phyloP scores from a whole-genome alignment of 768 basidiomycete species.

The Amanita polypyramis region DNA sequence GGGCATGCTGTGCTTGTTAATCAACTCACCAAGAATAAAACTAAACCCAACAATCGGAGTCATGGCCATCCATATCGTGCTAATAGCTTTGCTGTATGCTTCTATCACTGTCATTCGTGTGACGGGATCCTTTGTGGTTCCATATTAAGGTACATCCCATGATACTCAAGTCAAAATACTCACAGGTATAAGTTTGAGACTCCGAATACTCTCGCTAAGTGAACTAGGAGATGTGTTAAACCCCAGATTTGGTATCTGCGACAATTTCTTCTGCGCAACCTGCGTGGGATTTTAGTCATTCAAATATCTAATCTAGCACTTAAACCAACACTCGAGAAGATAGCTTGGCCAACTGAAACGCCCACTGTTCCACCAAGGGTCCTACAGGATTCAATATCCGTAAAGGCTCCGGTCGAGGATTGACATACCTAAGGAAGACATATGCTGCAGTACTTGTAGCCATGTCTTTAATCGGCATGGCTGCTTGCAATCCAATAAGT shows the following conservation, averaged over 20 bases:
- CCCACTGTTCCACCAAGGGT: slow-evolving; percentile 71
- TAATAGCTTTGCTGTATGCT: slow-evolving; percentile 54
- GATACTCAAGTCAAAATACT: slow-evolving; percentile 12
- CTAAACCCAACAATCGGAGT: slow-evolving; percentile 46
- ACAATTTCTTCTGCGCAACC: slow-evolving; percentile 28
- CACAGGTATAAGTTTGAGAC: slow-evolving; percentile 35
- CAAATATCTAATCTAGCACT: slow-evolving; percentile 1
- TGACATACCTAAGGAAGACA: slow-evolving; percentile 51
- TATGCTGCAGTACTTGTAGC: slow-evolving; percentile 69
- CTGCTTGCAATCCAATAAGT: slow-evolving; percentile 67
- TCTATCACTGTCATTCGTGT: slow-evolving; percentile 41
- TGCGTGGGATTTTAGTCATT: slow-evolving; percentile 7
- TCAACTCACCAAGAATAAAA: slow-evolving; percentile 36
- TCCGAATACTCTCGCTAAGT: slow-evolving; percentile 34
- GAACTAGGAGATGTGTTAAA: slow-evolving; percentile 29
- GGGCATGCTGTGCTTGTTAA: not conserved
- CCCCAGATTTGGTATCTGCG: slow-evolving; percentile 21
- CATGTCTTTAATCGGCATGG: slow-evolving; percentile 85
- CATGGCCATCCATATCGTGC: slow-evolving; percentile 53
- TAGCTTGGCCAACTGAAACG: slow-evolving; percentile 62
- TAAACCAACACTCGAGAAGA: slow-evolving; percentile 46
- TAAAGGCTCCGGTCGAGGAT: not conserved
- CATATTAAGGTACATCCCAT: not conserved
- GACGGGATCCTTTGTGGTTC: slow-evolving; percentile 31
- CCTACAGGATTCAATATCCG: slow-evolving; percentile 21